These are phyloP conservation scores for Colletotrichum sp. DNA, from an alignment of 2,329 filamentous ascomycete genomes.

Conservation along the genomic window DNA sequence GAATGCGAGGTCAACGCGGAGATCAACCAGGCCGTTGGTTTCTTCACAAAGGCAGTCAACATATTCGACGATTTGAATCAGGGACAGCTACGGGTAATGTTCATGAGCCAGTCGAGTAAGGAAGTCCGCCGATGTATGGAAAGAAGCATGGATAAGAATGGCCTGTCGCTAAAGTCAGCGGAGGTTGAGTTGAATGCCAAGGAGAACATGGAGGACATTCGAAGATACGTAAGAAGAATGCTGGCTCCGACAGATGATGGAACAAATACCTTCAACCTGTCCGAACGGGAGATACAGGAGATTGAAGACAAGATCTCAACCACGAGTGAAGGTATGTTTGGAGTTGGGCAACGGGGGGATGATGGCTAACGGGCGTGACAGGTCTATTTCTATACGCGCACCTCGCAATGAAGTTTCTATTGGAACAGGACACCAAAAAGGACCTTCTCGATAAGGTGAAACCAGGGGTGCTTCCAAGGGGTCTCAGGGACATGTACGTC, in stretches of 20 bases:
- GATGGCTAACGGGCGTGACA: slow-evolving; percentile 1
- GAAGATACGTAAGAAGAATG: background rate
- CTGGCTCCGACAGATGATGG: no score
- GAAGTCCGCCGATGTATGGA: slow-evolving; percentile 31
- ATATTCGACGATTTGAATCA: slow-evolving; percentile 24
- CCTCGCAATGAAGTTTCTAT: no score
- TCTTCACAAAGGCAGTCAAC: slow-evolving; percentile 27
- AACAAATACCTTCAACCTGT: background rate
- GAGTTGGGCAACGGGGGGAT: no score
- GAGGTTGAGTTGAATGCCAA: slow-evolving; percentile 33
- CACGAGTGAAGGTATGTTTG: slow-evolving; percentile 9
- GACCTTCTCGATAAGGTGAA: slow-evolving; percentile 26
- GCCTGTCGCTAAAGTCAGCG: slow-evolving; percentile 24
- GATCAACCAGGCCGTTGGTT: slow-evolving; percentile 30
- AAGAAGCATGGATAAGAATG: slow-evolving; percentile 24
- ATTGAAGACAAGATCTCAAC: slow-evolving; percentile 9
- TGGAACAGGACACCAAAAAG: no score
- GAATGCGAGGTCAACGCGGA: slow-evolving; percentile 37
- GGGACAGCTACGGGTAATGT: slow-evolving; percentile 31
- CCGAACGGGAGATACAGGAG: background rate
- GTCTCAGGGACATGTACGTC: background rate
- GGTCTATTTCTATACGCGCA: slow-evolving; percentile 38
- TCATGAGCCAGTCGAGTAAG: slow-evolving; percentile 34
- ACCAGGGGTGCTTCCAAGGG: slow-evolving; percentile 13
- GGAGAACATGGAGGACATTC: slow-evolving; percentile 11